Evolutionary conservation across 345 rosid species (phyloP), one percentile per base, ranked within the genome.

Genomic region (Barbarea vulgaris): DNA sequence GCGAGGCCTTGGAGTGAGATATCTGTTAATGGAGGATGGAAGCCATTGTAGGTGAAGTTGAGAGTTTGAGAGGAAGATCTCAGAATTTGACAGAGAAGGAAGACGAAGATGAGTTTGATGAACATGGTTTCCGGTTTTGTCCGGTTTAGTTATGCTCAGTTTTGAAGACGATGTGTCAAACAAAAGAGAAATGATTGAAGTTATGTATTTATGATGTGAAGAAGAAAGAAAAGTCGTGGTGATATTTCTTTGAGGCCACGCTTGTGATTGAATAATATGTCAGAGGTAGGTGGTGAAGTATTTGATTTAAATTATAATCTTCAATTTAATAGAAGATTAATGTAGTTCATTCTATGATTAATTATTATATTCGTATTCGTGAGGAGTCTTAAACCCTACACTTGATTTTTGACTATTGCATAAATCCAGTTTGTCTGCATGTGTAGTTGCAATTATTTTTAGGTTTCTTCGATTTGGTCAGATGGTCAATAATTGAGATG

Each of bases 1-100:
- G 97, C 94, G 67, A 44, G 85, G 19, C 88, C 95, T 33, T 73
- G 63, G 25, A 93, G 57, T 73, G 70, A 86, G 51, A 88, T 76
- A 18, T 69, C 55, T 51, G 56, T 61, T 14, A 60, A 21, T 36
- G 79, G 74, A 28, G 48, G 64, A 24, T 59, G 53, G 63, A 76
- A 76, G 30, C 74, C 79, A 76, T 69, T 68, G 74, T 68, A 76
- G n/a, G 57, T 76, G 64, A 73, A 64, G 13, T 64, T 54, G 34
- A 75, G 79, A 41, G 1, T 31, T 54, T 76, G 74, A 60, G 79
- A 76, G 5, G 79, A 76, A 68, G 69, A 61, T 31, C 21, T 62
- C 13, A 13, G 48, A 8, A 37, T 52, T 31, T 61, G 79, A 68
- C 22, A 69, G 70, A 76, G 30, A 14, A 76, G n/a, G 28, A 53